Evolutionary conservation across 1,284 basidiomycete species (phyloP).

Genomic region (Cryptococcus wingfieldii): DNA sequence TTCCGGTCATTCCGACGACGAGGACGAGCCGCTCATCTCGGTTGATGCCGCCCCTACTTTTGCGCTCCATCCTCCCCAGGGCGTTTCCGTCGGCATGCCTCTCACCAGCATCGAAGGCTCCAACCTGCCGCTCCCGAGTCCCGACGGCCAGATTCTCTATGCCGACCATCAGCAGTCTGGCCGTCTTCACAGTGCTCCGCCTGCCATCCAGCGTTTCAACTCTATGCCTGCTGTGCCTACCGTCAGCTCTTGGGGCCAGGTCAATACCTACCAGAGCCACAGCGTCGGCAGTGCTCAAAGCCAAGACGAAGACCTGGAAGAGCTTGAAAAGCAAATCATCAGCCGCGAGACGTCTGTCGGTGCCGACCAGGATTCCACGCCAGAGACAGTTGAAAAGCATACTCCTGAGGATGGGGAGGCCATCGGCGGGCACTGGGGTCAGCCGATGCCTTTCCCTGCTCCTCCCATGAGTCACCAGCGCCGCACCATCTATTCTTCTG

Average conservation of each 20-base stretch:
- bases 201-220: slow-evolving; percentile 39
- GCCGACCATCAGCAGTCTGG: slow-evolving; percentile 6
- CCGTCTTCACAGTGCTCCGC: slow-evolving; percentile 37
- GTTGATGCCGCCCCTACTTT: slow-evolving; percentile 20
- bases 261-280: slow-evolving; percentile 12
- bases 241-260: slow-evolving; percentile 19
- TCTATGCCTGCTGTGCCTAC: slow-evolving; percentile 37
- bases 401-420: neutral
- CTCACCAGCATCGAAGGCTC: slow-evolving; percentile 20
- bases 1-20: slow-evolving; percentile 11
- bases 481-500: slow-evolving; percentile 17
- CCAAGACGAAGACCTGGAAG: slow-evolving; percentile 26
- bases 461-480: slow-evolving; percentile 1
- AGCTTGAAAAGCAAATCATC: slow-evolving; percentile 21
- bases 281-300: slow-evolving; percentile 9
- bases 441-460: slow-evolving; percentile 14
- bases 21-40: slow-evolving; percentile 25
- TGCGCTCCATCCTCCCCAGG: slow-evolving; percentile 21
- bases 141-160: slow-evolving; percentile 10
- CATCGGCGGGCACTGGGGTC: slow-evolving; percentile 11
- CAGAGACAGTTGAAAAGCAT: slow-evolving; percentile 1
- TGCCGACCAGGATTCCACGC: slow-evolving; percentile 5
- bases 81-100: slow-evolving; percentile 7
- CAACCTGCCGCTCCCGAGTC: slow-evolving; percentile 9
- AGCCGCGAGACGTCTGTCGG: slow-evolving; percentile 22